Conservation (phyloP, 148 eudicot genomes). For the Amaranthus cruentus region DNA sequence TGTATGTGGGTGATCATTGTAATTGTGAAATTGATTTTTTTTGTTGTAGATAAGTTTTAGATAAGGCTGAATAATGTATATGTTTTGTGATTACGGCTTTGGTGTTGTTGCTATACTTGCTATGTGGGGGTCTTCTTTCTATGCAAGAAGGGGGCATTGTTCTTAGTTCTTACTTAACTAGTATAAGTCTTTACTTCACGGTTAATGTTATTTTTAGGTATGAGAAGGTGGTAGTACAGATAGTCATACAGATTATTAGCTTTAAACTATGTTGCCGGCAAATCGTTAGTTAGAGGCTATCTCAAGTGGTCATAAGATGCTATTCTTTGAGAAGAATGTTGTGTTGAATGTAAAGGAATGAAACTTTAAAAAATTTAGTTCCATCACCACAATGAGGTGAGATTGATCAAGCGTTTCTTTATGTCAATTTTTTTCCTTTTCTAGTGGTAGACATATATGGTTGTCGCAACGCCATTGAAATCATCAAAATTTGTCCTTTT, state of each 20-base stretch:
- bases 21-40: too few species aligned
- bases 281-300: background rate
- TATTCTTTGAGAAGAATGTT: background rate
- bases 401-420: background rate
- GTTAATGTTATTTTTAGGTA: background rate
- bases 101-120: too few species aligned
- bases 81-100: too few species aligned
- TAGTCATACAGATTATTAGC: background rate
- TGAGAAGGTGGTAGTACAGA: background rate
- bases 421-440: background rate
- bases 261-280: background rate
- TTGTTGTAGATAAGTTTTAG: too few species aligned
- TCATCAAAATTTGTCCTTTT: background rate
- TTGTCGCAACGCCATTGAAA: background rate
- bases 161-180: too few species aligned
- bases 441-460: background rate
- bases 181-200: background rate
- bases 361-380: background rate
- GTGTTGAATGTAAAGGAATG: background rate
- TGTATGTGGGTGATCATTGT: too few species aligned
- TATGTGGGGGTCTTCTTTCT: background rate
- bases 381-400: background rate
- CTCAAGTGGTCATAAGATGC: slow-evolving; percentile 7
- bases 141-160: background rate
- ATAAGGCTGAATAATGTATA: too few species aligned